Evolutionary conservation across 805 yeast genomes (phyloP).

Genomic region (Ogataea nonfermentans): DNA sequence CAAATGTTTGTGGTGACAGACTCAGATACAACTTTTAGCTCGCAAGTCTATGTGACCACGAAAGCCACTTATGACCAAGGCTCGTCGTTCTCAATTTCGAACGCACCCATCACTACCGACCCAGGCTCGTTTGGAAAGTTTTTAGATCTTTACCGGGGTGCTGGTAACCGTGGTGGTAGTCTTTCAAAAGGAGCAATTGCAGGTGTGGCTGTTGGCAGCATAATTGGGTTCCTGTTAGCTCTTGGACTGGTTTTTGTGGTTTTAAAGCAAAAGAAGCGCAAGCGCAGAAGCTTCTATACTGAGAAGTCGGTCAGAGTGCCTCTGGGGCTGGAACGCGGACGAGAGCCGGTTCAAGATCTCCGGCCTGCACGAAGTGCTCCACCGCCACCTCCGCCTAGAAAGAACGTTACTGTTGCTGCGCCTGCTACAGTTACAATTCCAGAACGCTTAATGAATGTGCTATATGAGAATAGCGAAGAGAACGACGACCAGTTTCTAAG

Average conservation of each 20-base stretch:
- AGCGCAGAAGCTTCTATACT: not conserved
- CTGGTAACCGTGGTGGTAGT: slow-evolving; percentile 7
- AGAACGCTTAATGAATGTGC: slow-evolving; percentile 30
- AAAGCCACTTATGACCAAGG: slow-evolving; percentile 15
- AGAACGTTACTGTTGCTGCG: slow-evolving; percentile 1
- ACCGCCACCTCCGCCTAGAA: slow-evolving; percentile 22
- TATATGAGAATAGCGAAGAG: slow-evolving; percentile 31
- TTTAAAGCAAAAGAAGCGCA: slow-evolving; percentile 11
- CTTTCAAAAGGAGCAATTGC: slow-evolving; percentile 28
- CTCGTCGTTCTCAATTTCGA: slow-evolving; percentile 16
- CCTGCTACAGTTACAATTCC: slow-evolving; percentile 16
- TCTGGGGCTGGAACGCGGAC: not conserved
- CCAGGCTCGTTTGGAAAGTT: slow-evolving; percentile 17
- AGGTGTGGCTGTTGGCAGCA: slow-evolving; percentile 30
- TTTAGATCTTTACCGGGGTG: not conserved
- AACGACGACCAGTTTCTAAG: slow-evolving; percentile 2
- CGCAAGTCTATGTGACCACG: slow-evolving; percentile 24
- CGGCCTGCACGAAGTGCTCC: slow-evolving; percentile 1
- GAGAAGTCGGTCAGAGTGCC: slow-evolving; percentile 2
- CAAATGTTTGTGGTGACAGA: slow-evolving; percentile 33
- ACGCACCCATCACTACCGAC: slow-evolving; percentile 32
- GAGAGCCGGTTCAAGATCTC: not conserved
- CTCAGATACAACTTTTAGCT: slow-evolving; percentile 25
- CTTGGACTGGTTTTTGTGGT: slow-evolving; percentile 15
- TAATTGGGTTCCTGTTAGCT: slow-evolving; percentile 21